phyloP scores from a whole-genome alignment of 768 basidiomycete genomes.

The Auriscalpium microsporum region DNA sequence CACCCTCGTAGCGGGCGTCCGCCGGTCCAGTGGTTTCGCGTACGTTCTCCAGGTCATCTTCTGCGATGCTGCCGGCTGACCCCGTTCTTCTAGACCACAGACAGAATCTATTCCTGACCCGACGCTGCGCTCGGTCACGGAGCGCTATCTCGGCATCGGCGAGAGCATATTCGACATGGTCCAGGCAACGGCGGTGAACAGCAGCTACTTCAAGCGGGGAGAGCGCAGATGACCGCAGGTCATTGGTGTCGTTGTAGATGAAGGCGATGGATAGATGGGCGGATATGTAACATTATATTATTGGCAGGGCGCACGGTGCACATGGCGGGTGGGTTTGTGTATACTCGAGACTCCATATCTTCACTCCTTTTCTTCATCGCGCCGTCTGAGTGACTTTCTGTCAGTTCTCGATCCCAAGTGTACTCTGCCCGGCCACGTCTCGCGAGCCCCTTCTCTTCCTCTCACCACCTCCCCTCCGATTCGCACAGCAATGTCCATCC shows the following conservation, averaged over 20 bases:
- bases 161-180: slow-evolving; percentile 85
- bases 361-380: too few species aligned
- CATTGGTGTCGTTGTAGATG: too few species aligned
- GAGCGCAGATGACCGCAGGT: slow-evolving; percentile 24
- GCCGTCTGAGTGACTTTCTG: too few species aligned
- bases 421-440: too few species aligned
- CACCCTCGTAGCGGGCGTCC: slow-evolving; percentile 85
- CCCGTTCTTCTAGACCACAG: slow-evolving; percentile 43
- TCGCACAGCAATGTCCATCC: not conserved
- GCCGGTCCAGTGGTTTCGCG: slow-evolving; percentile 84
- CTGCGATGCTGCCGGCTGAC: not conserved
- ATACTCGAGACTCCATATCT: too few species aligned
- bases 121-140: slow-evolving; percentile 65
- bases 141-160: slow-evolving; percentile 78
- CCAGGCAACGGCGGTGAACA: slow-evolving; percentile 81
- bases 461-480: not conserved
- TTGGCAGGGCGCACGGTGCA: too few species aligned
- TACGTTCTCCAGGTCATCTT: slow-evolving; percentile 34
- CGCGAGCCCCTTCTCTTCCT: too few species aligned
- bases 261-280: too few species aligned
- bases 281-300: too few species aligned
- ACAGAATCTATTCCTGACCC: slow-evolving; percentile 66
- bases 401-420: too few species aligned
- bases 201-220: slow-evolving; percentile 67
- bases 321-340: too few species aligned